Percentiles rank a stretch among this genome's conserved stretches.
Evolutionary conservation across 169 alveolate species (phyloP).

Genomic region (Gregarina niphandrodes): DNA sequence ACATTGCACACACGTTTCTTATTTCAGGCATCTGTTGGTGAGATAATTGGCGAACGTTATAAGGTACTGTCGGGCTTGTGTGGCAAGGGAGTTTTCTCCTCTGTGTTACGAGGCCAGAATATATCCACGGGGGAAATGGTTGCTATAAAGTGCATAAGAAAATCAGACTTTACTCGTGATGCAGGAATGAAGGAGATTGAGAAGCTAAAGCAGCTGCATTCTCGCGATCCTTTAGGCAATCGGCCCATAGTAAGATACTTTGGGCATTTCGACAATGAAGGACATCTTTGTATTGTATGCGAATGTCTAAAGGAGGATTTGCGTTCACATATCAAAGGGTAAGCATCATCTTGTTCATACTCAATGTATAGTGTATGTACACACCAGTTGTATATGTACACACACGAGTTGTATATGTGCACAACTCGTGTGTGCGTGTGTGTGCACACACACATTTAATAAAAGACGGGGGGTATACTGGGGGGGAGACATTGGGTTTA

Average conservation of each 20-base stretch:
- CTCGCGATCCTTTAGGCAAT: conserved; percentile 28
- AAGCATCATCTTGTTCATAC: too few relatives aligned
- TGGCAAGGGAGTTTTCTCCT: conserved; percentile 64
- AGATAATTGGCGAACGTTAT: conserved; percentile 45
- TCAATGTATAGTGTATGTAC: too few relatives aligned
- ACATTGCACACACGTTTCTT: too few relatives aligned
- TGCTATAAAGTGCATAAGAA: conserved; percentile 49
- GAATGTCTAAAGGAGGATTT: too few relatives aligned
- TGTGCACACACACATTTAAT: too few relatives aligned
- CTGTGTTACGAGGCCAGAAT: conserved; percentile 7
- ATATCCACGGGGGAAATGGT: conserved; percentile 25
- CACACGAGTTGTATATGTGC: too few relatives aligned
- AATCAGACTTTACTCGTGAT: conserved; percentile 46
- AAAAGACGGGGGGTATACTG: conserved; percentile 19
- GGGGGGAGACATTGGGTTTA: too few relatives aligned
- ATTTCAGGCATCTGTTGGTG: conserved; percentile 55
- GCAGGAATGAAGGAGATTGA: conserved; percentile 52
- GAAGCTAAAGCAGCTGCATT: conserved; percentile 31
- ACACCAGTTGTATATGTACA: too few relatives aligned
- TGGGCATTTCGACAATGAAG: too few relatives aligned
- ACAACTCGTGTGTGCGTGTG: too few relatives aligned
- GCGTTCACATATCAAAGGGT: too few relatives aligned
- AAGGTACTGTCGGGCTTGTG: conserved; percentile 40
- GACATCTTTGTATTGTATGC: too few relatives aligned
- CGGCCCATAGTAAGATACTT: conserved; percentile 47